Percentiles rank a stretch among this genome's conserved stretches.
phyloP scores from a whole-genome alignment of 257 asterid genomes.

The Thymus mandschuricus region DNA sequence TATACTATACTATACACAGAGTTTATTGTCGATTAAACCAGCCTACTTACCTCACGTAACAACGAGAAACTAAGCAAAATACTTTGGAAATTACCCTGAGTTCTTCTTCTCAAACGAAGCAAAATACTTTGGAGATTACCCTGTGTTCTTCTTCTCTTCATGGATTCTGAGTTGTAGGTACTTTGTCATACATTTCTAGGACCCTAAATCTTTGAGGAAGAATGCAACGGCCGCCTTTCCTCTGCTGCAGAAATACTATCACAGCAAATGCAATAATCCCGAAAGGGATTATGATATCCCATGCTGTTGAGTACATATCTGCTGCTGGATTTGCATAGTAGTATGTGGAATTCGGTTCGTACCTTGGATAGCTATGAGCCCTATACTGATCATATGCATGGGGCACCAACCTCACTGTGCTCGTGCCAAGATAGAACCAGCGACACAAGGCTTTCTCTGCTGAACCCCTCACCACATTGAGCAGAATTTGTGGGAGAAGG shows the following conservation, averaged over 20 bases:
- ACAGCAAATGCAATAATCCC: slow-evolving; percentile 52
- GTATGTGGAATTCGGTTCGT: slow-evolving; percentile 43
- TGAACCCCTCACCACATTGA: slow-evolving; percentile 51
- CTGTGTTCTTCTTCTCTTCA: slow-evolving; percentile 9
- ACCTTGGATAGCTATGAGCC: slow-evolving; percentile 35
- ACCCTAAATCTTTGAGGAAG: slow-evolving; percentile 55
- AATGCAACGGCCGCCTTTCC: slow-evolving; percentile 62
- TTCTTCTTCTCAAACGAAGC: no score
- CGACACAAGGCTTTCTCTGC: slow-evolving; percentile 48
- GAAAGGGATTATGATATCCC: slow-evolving; percentile 69
- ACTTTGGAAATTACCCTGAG: no score
- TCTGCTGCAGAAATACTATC: slow-evolving; percentile 66
- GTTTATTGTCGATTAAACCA: no score
- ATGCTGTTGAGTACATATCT: slow-evolving; percentile 66
- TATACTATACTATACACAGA: no score
- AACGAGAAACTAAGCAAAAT: no score
- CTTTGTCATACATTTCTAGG: slow-evolving; percentile 53
- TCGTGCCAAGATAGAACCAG: slow-evolving; percentile 61
- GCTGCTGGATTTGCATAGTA: slow-evolving; percentile 61
- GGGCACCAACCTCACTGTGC: slow-evolving; percentile 56
- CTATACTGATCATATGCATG: slow-evolving; percentile 76
- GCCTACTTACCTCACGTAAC: no score
- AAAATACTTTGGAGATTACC: no score
- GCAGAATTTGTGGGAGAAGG: slow-evolving; percentile 68
- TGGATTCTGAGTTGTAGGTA: slow-evolving; percentile 41